Conservation (phyloP, 2,329 filamentous ascomycete species). For the Neonectria ditissima region DNA sequence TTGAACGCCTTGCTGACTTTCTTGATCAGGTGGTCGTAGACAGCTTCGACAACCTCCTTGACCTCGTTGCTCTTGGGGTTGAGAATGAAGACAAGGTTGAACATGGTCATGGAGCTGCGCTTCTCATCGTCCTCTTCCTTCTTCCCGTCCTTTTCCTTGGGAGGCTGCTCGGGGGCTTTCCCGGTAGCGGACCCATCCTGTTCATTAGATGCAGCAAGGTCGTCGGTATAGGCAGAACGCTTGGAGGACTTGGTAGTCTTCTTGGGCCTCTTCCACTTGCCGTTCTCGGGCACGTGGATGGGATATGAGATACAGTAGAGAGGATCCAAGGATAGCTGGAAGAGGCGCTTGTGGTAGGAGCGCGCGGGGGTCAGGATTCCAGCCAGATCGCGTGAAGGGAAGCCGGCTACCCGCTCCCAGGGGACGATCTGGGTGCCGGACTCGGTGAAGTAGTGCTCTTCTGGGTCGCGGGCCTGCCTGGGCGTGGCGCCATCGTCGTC, state of each 20-base stretch:
- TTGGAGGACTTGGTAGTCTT: conserved; percentile 59
- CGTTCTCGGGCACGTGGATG: conserved; percentile 83
- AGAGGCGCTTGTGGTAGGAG: conserved; percentile 83
- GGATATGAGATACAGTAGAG: conserved; percentile 86
- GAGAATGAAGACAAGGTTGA: conserved; percentile 94
- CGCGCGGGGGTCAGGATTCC: conserved; percentile 81
- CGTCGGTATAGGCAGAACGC: conserved; percentile 52
- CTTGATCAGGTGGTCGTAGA: conserved; percentile 90
- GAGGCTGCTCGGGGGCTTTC: conserved; percentile 44
- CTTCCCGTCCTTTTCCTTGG: conserved; percentile 44
- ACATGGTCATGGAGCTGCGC: conserved; percentile 88
- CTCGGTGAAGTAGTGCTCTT: conserved; percentile 67
- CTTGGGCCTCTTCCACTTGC: conserved; percentile 78
- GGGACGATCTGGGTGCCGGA: conserved; percentile 69
- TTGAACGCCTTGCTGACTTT: conserved; percentile 94
- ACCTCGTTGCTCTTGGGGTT: conserved; percentile 83
- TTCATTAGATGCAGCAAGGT: conserved; percentile 45
- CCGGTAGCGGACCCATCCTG: conserved; percentile 40
- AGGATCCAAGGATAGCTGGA: conserved; percentile 85
- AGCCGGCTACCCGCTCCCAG: conserved; percentile 80
- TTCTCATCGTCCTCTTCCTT: conserved; percentile 66
- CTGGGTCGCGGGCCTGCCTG: conserved; percentile 63
- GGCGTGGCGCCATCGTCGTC: conserved; percentile 54
- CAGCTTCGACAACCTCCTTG: conserved; percentile 76
- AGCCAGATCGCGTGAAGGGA: conserved; percentile 81